phyloP scores from a whole-genome alignment of 1,139 yeast genomes.

The Saccharomyces uvarum region DNA sequence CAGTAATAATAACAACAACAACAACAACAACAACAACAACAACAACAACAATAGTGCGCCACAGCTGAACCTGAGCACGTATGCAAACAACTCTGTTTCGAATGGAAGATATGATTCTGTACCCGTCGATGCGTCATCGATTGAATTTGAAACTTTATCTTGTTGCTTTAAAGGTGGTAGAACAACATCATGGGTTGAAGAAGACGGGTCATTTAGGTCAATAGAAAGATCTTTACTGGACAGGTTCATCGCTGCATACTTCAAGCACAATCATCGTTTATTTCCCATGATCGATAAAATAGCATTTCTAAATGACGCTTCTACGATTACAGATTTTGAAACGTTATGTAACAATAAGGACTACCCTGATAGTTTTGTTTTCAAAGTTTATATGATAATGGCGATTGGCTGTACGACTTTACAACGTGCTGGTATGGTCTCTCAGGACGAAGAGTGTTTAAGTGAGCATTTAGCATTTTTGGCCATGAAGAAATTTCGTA shows the following conservation, averaged over 20 bases:
- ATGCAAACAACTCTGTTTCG: not conserved
- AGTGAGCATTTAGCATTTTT: conserved; percentile 34
- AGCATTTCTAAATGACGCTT: conserved; percentile 33
- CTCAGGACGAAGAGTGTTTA: conserved; percentile 31
- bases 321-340: conserved; percentile 31
- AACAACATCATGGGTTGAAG: conserved; percentile 19
- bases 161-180: conserved; percentile 27
- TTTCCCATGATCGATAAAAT: conserved; percentile 39
- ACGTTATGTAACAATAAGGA: conserved; percentile 5
- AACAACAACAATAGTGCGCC: not conserved
- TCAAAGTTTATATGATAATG: conserved; percentile 43
- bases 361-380: conserved; percentile 27
- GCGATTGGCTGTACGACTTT: conserved; percentile 44
- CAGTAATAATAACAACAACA: conserved; percentile 5
- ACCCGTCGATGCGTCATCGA: conserved; percentile 25
- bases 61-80: not conserved
- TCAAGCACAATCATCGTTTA: conserved; percentile 39
- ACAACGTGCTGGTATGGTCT: conserved; percentile 36
- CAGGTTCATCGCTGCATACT: conserved; percentile 37
- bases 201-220: conserved; percentile 17
- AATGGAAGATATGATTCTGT: conserved; percentile 2
- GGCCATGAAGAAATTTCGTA: conserved; percentile 34
- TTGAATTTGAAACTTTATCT: conserved; percentile 26
- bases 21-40: conserved; percentile 3
- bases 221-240: conserved; percentile 25